Base-by-base conservation (phyloP, 306 rosid genomes). In the Medicago lupulina region DNA sequence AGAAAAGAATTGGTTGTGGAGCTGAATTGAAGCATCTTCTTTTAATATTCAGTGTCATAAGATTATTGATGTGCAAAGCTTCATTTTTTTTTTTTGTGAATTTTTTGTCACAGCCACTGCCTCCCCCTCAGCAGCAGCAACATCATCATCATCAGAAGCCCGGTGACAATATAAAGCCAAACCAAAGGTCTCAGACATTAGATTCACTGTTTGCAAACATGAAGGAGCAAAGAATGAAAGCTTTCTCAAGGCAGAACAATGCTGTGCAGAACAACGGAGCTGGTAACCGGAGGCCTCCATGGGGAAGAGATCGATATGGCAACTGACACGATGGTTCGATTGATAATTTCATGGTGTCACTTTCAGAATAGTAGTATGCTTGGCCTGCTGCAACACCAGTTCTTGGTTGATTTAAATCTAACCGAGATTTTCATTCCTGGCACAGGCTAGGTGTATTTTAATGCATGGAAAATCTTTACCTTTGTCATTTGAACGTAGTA, bases 201-300 rank as follows among this genome's bases (percentile, higher is more conserved):
- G 98, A 94, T 82, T 89, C 88, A 2, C 75, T 87, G 73, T 94
- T 94, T 81, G 96, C 98, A 59, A 92, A 90, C 84, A 84, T 92
- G 93, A 90, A 81, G 84, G 93, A 92, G 86, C 92, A 94, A 71
- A 90, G 98, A 79, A 76, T 90, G 91, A 92, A 81, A 76, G 77
- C 50, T 8, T 67, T 76, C 25, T 79, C 96, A 34, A 90, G 80
- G 78, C 89, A 83, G 81, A 89, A 79, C 76, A 82, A 77, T 77
- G 75, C 34, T 9, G 82, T 59, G 70, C 88, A 25, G 75, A 86
- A 83, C 53, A 84, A 76, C 63, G 87, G 86, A 31, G 82, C 83
- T 64, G 87, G 88, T 50, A 79, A 47, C 38, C 78, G 86, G 60
- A 90, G 88, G 87, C 88, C 82, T 6, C 95, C 85, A 1, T 83